Conservation (phyloP, 768 basidiomycete genomes). For the Mycena rebaudengoi region DNA sequence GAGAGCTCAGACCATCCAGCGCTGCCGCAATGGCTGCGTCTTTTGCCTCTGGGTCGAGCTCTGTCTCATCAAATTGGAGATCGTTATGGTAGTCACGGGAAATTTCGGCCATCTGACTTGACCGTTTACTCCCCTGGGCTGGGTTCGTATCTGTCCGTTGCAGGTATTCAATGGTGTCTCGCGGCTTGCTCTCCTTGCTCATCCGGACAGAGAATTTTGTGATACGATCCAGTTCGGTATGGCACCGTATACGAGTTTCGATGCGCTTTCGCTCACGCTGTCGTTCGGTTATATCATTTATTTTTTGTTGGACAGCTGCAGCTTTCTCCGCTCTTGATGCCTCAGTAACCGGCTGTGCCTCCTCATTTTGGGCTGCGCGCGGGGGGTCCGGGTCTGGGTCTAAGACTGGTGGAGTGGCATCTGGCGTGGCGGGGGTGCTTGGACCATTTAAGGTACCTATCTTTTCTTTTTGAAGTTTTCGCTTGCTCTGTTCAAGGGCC, state of each 20-base stretch:
- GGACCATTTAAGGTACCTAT: neutral
- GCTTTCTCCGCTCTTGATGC: neutral
- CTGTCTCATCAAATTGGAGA: constrained; percentile 3
- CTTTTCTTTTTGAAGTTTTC: neutral
- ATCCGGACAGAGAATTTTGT: constrained; percentile 21
- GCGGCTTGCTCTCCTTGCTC: neutral
- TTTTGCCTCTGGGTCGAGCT: neutral
- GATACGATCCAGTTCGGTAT: neutral
- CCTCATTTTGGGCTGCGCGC: no score
- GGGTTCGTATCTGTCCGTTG: neutral
- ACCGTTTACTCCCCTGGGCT: neutral
- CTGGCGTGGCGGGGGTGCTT: neutral
- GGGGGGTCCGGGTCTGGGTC: no score
- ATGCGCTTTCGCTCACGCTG: neutral
- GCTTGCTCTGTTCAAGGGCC: neutral
- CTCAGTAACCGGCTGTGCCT: no score
- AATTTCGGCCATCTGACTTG: constrained; percentile 23
- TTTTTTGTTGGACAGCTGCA: neutral
- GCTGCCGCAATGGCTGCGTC: neutral
- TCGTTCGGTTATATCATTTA: neutral
- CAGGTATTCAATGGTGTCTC: constrained; percentile 9
- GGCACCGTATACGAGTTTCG: neutral
- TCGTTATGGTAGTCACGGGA: constrained; percentile 24
- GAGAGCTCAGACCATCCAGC: neutral
- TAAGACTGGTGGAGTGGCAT: no score